Percentiles rank a stretch among this genome's conserved stretches.
Evolutionary conservation across 805 yeast genomes (phyloP).

Genomic region (Starmerella powellii): DNA sequence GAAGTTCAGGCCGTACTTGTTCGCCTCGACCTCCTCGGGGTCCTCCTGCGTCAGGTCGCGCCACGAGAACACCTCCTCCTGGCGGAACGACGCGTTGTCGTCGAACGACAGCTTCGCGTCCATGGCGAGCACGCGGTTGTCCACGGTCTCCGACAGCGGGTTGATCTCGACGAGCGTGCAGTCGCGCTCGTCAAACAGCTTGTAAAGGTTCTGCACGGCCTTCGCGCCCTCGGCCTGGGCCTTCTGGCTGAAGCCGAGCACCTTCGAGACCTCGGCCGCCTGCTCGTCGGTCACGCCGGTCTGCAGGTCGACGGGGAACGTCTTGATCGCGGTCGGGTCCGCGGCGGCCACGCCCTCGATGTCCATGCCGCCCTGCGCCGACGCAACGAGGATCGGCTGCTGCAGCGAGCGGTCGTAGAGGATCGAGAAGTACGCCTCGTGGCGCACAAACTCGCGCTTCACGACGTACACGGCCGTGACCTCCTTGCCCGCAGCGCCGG

Average conservation of each 20-base stretch:
- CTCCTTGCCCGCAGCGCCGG: conserved; percentile 93
- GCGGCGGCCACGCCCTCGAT: conserved; percentile 95
- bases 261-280: conserved; percentile 65
- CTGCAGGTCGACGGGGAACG: conserved; percentile 65
- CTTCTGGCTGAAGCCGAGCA: conserved; percentile 65
- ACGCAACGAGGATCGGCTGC: conserved; percentile 85
- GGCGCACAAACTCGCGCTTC: conserved; percentile 83
- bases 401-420: conserved; percentile 88
- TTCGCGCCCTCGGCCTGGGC: conserved; percentile 81
- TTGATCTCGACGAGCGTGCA: conserved; percentile 98
- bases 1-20: conserved; percentile 81
- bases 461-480: conserved; percentile 94
- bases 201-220: conserved; percentile 73
- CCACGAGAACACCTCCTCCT: conserved; percentile 88
- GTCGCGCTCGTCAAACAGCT: conserved; percentile 81
- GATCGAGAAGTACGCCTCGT: conserved; percentile 92
- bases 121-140: conserved; percentile 88
- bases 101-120: conserved; percentile 98
- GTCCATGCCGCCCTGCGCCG: conserved; percentile 99
- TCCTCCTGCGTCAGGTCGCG: conserved; percentile 97
- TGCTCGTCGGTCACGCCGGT: conserved; percentile 67
- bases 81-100: conserved; percentile 92
- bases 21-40: conserved; percentile 89
- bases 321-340: conserved; percentile 83
- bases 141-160: conserved; percentile 89